Conservation (phyloP, 169 alveolate genomes). For the Hammondia hammondi region DNA sequence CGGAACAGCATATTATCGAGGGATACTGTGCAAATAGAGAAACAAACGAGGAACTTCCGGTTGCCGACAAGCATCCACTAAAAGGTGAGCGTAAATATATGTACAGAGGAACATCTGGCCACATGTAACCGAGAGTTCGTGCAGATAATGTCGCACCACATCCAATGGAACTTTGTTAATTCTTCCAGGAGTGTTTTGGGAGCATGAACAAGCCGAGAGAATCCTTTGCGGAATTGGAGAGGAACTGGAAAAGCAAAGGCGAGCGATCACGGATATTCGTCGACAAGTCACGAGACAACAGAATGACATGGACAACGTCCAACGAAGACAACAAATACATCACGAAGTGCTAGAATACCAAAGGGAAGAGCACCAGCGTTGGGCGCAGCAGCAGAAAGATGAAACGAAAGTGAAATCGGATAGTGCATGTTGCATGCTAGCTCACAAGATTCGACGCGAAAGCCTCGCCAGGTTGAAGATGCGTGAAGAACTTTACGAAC, state of each 20-base stretch:
- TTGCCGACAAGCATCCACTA: not conserved
- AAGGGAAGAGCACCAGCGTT: not conserved
- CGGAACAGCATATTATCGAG: no score
- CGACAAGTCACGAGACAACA: not conserved
- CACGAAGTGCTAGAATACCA: not conserved
- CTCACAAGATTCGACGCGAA: not conserved
- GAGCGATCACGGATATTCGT: not conserved
- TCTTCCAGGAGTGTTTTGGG: not conserved
- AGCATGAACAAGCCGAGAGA: not conserved
- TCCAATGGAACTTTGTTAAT: not conserved
- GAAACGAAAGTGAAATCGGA: not conserved
- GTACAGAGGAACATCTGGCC: no score
- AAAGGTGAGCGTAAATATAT: not conserved
- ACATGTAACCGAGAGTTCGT: not conserved
- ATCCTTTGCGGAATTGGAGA: not conserved
- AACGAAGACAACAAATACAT: not conserved
- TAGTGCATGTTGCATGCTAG: not conserved
- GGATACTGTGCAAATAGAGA: not conserved
- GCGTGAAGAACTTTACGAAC: constrained; percentile 17
- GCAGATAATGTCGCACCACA: not conserved
- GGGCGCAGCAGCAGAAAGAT: not conserved
- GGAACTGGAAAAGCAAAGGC: not conserved
- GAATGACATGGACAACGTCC: not conserved
- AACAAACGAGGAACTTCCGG: not conserved
- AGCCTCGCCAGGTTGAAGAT: not conserved